Percentiles rank a stretch among this genome's conserved stretches.
These are phyloP conservation scores for Populus hybrid DNA, from an alignment of 441 rosid species.

Conservation along the genomic window DNA sequence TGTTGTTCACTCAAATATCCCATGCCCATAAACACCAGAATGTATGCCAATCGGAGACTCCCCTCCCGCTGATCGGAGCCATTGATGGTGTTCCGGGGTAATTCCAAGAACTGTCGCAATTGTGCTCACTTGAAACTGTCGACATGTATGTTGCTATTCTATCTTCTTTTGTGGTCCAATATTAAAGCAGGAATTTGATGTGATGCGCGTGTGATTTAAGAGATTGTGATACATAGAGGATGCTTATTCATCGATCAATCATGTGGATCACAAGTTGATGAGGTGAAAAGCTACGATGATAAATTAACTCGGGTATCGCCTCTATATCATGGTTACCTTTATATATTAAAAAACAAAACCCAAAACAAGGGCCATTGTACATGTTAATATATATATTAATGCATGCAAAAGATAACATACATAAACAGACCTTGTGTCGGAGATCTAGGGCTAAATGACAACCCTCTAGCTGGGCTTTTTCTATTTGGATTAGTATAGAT, in stretches of 20 bases:
- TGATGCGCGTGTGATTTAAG: not conserved
- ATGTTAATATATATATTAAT: not conserved
- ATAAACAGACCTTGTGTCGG: slow-evolving; percentile 27
- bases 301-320: not conserved
- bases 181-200: slow-evolving; percentile 3
- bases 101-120: slow-evolving; percentile 7
- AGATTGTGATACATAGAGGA: not conserved
- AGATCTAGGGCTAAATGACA: slow-evolving; percentile 31
- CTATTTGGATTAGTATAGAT: slow-evolving; percentile 6
- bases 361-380: slow-evolving; percentile 13
- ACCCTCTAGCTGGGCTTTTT: slow-evolving; percentile 11
- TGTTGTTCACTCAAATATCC: not conserved
- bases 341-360: not conserved
- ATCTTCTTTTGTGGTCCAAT: slow-evolving; percentile 14
- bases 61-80: not conserved
- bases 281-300: not conserved
- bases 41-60: slow-evolving; percentile 4
- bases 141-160: not conserved
- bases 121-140: slow-evolving; percentile 12
- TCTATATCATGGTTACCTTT: slow-evolving; percentile 19
- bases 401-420: slow-evolving; percentile 21
- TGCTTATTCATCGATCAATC: not conserved
- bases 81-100: not conserved
- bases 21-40: not conserved
- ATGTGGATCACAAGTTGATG: not conserved